Conservation (phyloP, 257 asterid genomes). For the Forsythia viridissima region DNA sequence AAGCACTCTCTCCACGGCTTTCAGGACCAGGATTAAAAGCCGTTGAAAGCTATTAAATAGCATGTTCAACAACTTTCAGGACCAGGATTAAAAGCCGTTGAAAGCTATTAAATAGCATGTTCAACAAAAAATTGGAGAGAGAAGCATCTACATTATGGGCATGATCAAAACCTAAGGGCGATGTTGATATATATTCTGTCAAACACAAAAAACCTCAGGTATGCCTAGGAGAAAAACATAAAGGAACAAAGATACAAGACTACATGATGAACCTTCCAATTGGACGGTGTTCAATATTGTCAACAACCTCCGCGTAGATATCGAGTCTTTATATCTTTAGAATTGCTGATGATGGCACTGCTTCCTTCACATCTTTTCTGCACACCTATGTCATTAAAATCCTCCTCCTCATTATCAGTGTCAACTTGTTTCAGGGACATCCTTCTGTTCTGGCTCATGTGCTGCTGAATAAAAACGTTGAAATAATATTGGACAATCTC, state of each 20-base stretch:
- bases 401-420: constrained; percentile 55
- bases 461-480: constrained; percentile 59
- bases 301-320: constrained; percentile 34
- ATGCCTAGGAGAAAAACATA: neutral
- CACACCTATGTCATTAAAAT: constrained; percentile 26
- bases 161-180: neutral
- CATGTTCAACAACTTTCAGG: neutral
- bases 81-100: neutral
- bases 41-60: neutral
- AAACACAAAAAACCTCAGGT: neutral
- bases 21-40: neutral
- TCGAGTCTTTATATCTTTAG: constrained; percentile 35
- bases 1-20: neutral
- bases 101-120: neutral
- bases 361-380: constrained; percentile 29
- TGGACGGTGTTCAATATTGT: constrained; percentile 11
- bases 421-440: constrained; percentile 37
- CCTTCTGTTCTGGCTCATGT: constrained; percentile 49
- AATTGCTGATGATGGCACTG: constrained; percentile 11
- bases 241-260: neutral
- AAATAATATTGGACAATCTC: constrained; percentile 56
- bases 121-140: neutral
- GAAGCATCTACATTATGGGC: neutral
- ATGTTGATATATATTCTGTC: neutral
- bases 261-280: constrained; percentile 27